Evolutionary conservation across 768 basidiomycete genomes (phyloP).

Genomic region (Pleurotus tuber-regium): DNA sequence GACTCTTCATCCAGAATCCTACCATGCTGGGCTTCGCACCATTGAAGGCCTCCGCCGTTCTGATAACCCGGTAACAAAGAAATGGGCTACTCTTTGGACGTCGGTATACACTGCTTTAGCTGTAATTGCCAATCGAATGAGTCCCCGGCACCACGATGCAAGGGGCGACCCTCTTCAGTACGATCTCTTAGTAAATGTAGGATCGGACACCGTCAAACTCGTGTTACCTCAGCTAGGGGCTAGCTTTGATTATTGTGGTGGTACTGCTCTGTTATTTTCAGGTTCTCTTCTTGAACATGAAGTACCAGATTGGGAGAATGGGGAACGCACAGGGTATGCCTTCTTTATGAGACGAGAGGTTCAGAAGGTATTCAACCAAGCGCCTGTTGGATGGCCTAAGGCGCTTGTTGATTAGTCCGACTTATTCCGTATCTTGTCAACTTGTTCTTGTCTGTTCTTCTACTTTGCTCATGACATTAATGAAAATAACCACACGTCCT

Average conservation of each 20-base stretch:
- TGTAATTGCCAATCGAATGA: not conserved
- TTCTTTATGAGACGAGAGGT: constrained; percentile 3
- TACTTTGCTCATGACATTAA: too few relatives aligned
- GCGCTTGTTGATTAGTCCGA: too few relatives aligned
- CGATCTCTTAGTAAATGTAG: not conserved
- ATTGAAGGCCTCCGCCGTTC: not conserved
- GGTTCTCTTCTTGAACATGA: not conserved
- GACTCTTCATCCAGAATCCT: not conserved
- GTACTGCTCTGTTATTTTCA: not conserved
- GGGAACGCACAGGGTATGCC: not conserved
- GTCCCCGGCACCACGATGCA: not conserved
- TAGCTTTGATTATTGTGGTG: not conserved
- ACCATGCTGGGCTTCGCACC: not conserved
- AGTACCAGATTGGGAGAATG: not conserved
- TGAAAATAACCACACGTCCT: too few relatives aligned
- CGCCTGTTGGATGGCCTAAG: not conserved
- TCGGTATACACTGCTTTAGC: not conserved
- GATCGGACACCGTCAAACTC: not conserved
- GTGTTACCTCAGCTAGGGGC: not conserved
- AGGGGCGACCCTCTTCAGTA: not conserved
- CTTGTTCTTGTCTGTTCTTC: too few relatives aligned
- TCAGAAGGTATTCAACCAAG: not conserved
- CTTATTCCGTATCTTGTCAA: not conserved
- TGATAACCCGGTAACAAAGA: not conserved
- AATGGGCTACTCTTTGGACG: not conserved